Evolutionary conservation across 2,329 filamentous ascomycete genomes (phyloP), one percentile per base, ranked within the genome.

Genomic region (Claviceps fusiformis): DNA sequence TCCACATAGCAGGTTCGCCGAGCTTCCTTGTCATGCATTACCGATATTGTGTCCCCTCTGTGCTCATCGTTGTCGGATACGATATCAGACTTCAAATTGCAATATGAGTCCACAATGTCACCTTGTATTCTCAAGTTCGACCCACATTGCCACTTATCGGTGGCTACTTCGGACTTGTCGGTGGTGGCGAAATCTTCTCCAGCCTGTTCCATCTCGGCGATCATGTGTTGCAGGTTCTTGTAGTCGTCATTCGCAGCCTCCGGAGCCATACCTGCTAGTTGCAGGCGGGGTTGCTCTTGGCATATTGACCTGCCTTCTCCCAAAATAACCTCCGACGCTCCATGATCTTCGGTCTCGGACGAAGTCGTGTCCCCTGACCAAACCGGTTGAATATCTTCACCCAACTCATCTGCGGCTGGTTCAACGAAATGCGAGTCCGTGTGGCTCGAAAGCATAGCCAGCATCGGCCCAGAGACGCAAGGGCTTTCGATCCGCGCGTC

Each of bases 21-120:
- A 17, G 9, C 33, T 33, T n/a, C 19, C 17, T 19, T 13, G 17
- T 13, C 48, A 11, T 29, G 24, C 13, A 29, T 10, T 39, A 50
- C 44, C 47, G 50, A 46, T 7, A 46, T 33, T 10, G 54, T 45
- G 13, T 64, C 64, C 31, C 67, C 63, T 3, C 63, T 62, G 5
- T 67, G 58, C 6, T 62, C 60, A 43, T 83, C 79, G 52, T 81
- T 78, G 43, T 83, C 80, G 0, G 76, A 79, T 5, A 82, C 79
- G 0, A 75, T 77, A n/a, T 75, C 71, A 39, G 73, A 78, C 27
- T 75, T 71, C 51, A 68, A 63, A 45, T 69, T 63, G 13, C 74
- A 62, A 47, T 72, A 73, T 3, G 72, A 70, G 47, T 72, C 65
- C 5, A 76, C 62, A 39, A 80, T 75, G 60, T 75, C 75, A 15